Conservation (phyloP, 2,329 filamentous ascomycete species). For the Alternaria sp. region DNA sequence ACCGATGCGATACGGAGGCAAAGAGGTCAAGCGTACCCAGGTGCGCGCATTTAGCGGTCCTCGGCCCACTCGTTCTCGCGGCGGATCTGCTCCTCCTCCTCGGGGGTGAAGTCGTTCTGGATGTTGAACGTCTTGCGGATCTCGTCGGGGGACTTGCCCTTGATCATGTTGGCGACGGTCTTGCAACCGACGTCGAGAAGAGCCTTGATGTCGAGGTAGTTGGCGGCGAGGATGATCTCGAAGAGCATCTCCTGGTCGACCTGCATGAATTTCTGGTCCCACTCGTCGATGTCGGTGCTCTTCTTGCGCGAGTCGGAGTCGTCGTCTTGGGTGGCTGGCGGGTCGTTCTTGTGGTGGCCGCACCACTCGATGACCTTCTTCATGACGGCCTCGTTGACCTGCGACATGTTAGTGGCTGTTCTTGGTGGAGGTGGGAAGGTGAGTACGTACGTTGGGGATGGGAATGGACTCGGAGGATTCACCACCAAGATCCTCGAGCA, state of each 20-base stretch:
- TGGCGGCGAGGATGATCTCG: conserved; percentile 96
- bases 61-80: conserved; percentile 61
- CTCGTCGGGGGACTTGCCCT: conserved; percentile 99
- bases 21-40: neutral
- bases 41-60: conserved; percentile 40
- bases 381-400: conserved; percentile 89
- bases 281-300: conserved; percentile 98
- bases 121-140: conserved; percentile 99
- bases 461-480: conserved; percentile 74
- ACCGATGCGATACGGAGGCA: neutral
- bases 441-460: conserved; percentile 70
- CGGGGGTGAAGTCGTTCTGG: conserved; percentile 97
- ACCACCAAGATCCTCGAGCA: conserved; percentile 89
- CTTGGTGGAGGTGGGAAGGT: neutral
- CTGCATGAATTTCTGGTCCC: conserved; percentile 99
- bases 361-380: conserved; percentile 99
- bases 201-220: conserved; percentile 99
- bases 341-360: conserved; percentile 90
- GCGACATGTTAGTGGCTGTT: conserved; percentile 33
- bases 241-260: conserved; percentile 99
- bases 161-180: conserved; percentile 99
- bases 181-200: conserved; percentile 98
- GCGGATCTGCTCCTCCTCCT: conserved; percentile 94
- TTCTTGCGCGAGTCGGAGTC: conserved; percentile 95
- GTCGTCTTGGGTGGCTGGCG: conserved; percentile 80